phyloP scores from a whole-genome alignment of 2,329 filamentous ascomycete genomes.

The Aspergillus melleus region DNA sequence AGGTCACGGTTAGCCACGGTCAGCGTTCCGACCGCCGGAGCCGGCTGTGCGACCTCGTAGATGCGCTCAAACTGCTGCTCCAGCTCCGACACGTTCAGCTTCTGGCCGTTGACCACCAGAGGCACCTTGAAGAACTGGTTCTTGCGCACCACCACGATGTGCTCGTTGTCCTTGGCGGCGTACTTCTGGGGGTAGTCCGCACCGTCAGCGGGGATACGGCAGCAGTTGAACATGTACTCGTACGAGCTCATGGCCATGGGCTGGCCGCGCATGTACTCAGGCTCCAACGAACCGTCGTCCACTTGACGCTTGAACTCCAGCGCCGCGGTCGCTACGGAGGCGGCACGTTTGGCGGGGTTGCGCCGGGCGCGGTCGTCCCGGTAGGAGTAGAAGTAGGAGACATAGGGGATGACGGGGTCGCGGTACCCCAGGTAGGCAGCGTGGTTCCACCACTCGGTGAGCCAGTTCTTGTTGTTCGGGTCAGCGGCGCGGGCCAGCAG shows the following conservation, averaged over 20 bases:
- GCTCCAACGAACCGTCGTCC: slow-evolving; percentile 78
- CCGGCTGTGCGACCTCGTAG: slow-evolving; percentile 72
- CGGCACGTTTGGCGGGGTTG: slow-evolving; percentile 88
- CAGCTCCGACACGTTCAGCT: slow-evolving; percentile 84
- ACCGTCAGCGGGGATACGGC: slow-evolving; percentile 78
- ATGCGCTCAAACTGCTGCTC: slow-evolving; percentile 85
- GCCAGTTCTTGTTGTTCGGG: slow-evolving; percentile 85
- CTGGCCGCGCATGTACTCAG: slow-evolving; percentile 97
- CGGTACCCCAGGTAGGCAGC: slow-evolving; percentile 89
- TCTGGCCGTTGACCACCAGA: slow-evolving; percentile 77
- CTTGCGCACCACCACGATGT: slow-evolving; percentile 88
- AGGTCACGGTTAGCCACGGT: slow-evolving; percentile 92
- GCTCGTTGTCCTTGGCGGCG: slow-evolving; percentile 70
- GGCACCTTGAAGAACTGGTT: slow-evolving; percentile 96
- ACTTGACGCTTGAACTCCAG: slow-evolving; percentile 96
- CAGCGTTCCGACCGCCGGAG: slow-evolving; percentile 75
- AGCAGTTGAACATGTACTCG: slow-evolving; percentile 98
- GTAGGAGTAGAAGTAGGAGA: slow-evolving; percentile 99
- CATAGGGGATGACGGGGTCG: slow-evolving; percentile 94
- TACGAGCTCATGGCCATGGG: slow-evolving; percentile 99
- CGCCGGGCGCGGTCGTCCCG: slow-evolving; percentile 85
- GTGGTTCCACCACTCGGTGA: slow-evolving; percentile 98
- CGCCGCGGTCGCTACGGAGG: slow-evolving; percentile 79
- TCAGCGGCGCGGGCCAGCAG: slow-evolving; percentile 76
- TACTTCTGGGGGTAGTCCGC: slow-evolving; percentile 84